These are phyloP conservation scores for Phytophthora rubi DNA, from an alignment of 352 stramenopile species.

Conservation along the genomic window DNA sequence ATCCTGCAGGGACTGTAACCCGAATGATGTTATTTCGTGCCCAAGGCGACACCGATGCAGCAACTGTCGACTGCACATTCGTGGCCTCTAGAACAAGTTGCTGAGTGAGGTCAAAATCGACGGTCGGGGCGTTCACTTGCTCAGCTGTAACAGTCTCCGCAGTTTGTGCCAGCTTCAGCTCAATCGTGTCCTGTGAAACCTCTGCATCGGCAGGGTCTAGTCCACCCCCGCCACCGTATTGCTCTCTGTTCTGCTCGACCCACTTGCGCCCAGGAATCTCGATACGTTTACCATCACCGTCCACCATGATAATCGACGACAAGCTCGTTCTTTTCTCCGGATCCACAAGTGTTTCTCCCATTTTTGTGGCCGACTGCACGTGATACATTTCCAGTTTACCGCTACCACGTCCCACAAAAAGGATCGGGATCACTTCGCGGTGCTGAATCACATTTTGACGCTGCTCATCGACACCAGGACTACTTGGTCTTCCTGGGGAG, in stretches of 20 bases:
- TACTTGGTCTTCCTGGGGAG: conserved; percentile 10
- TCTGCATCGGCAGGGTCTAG: conserved; percentile 7
- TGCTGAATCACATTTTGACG: conserved; percentile 40
- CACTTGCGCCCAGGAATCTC: conserved; percentile 51
- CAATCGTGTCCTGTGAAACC: conserved; percentile 17
- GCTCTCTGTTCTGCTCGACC: conserved; percentile 20
- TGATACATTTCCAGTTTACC: conserved; percentile 82
- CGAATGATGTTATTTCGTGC: conserved; percentile 39
- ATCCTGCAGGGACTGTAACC: conserved; percentile 45
- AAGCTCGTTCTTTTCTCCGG: conserved; percentile 42
- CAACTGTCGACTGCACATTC: conserved; percentile 8
- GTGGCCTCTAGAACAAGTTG: conserved; percentile 38
- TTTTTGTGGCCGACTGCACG: conserved; percentile 68
- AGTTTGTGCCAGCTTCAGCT: conserved; percentile 12
- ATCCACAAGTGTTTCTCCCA: conserved; percentile 68
- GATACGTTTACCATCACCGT: conserved; percentile 50
- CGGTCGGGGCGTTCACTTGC: conserved; percentile 12
- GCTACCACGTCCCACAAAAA: conserved; percentile 75
- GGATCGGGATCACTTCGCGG: conserved; percentile 59
- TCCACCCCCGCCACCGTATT: background rate
- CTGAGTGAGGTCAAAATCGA: conserved; percentile 40
- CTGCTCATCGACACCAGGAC: conserved; percentile 7
- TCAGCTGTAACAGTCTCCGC: background rate
- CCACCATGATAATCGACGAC: conserved; percentile 73
- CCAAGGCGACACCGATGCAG: conserved; percentile 19